A percentile compares a stretch with the other conserved stretches of the same genome.
Evolutionary conservation across 257 asterid genomes (phyloP).

Genomic region (Paraleonurus japonicus): DNA sequence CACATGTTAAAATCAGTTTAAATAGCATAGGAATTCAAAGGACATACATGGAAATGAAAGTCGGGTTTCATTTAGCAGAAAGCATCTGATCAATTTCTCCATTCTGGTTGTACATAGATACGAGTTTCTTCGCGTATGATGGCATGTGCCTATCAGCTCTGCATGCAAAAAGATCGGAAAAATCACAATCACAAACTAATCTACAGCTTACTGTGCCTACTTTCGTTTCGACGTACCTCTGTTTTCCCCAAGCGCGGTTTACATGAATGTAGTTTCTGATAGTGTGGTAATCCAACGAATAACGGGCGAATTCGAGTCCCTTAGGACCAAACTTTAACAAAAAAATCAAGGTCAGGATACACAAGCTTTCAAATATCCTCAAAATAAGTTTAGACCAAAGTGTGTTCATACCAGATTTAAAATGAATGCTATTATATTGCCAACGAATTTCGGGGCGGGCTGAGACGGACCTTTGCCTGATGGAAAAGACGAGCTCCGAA

Average conservation of each 20-base stretch:
- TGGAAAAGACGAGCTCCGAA: constrained; percentile 7
- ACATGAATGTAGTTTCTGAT: constrained; percentile 86
- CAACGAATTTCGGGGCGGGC: constrained; percentile 81
- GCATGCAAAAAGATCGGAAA: constrained; percentile 31
- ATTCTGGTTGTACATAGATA: constrained; percentile 76
- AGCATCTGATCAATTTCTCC: constrained; percentile 92
- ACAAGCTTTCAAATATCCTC: constrained; percentile 6
- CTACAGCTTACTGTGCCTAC: background rate
- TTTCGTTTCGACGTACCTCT: constrained; percentile 47
- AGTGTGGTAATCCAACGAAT: constrained; percentile 93
- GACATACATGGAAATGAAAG: constrained; percentile 26
- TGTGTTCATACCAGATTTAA: constrained; percentile 63
- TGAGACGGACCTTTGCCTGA: constrained; percentile 89
- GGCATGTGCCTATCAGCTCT: constrained; percentile 96
- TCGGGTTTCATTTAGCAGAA: constrained; percentile 39
- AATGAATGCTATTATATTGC: constrained; percentile 76
- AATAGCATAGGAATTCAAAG: background rate
- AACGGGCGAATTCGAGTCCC: constrained; percentile 96
- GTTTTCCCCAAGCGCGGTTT: constrained; percentile 83
- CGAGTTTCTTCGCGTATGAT: constrained; percentile 77
- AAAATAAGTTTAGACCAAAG: constrained; percentile 9
- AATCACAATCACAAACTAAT: constrained; percentile 12
- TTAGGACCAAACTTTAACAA: constrained; percentile 78
- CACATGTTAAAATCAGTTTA: background rate
- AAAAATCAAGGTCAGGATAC: constrained; percentile 23